Evolutionary conservation across 2,329 filamentous ascomycete genomes (phyloP).

Genomic region (Diplocarpon mali): DNA sequence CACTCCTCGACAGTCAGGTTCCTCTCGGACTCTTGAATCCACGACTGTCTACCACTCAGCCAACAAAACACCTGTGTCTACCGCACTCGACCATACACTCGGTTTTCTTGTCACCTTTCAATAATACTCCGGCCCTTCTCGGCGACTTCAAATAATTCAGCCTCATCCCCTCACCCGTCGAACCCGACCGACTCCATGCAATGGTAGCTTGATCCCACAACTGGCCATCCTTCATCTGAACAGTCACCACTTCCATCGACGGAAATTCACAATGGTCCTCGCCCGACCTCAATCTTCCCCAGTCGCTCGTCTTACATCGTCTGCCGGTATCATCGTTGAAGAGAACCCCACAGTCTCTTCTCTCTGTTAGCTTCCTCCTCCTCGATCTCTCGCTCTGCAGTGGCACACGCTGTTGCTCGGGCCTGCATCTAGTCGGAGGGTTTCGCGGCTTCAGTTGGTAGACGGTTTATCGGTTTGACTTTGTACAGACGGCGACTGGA

Average conservation of each 20-base stretch:
- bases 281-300: constrained; percentile 37
- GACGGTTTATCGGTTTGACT: constrained; percentile 38
- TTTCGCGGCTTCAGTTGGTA: constrained; percentile 28
- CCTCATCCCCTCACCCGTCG: constrained; percentile 4
- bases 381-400: constrained; percentile 32
- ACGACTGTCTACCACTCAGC: constrained; percentile 5
- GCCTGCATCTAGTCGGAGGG: constrained; percentile 33
- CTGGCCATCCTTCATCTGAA: constrained; percentile 26
- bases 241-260: constrained; percentile 24
- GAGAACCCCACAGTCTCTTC: constrained; percentile 30
- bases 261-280: constrained; percentile 45
- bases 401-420: constrained; percentile 26
- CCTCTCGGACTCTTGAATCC: constrained; percentile 13
- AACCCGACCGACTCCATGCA: constrained; percentile 2
- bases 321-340: constrained; percentile 47
- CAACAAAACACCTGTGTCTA: constrained; percentile 18
- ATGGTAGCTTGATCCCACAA: constrained; percentile 24
- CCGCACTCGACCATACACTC: constrained; percentile 22
- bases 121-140: constrained; percentile 11
- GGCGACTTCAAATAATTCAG: not conserved
- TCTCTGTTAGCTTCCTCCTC: constrained; percentile 31
- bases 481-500: constrained; percentile 47
- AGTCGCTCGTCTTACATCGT: constrained; percentile 54
- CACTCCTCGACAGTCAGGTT: constrained; percentile 9
- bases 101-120: constrained; percentile 17